Base-by-base conservation (phyloP, 306 rosid species). In the Vigna unguiculata region DNA sequence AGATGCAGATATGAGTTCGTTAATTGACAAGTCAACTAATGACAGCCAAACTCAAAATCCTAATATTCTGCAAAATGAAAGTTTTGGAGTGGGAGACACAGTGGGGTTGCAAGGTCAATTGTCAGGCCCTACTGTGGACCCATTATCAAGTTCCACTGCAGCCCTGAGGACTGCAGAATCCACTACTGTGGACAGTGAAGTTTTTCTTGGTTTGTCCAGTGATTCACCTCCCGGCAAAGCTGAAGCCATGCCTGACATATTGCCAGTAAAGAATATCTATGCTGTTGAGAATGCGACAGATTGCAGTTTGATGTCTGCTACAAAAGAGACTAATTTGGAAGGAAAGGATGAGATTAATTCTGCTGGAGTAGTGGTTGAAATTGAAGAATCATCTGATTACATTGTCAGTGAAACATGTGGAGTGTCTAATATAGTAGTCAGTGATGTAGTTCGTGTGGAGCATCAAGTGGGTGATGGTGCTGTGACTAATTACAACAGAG, bases 1-100 rank as follows among this genome's bases (percentile, higher is more conserved):
- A 77, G 81, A 72, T 83, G 84, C 85, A 75, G 91, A 80, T 65
- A 43, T 4, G 57, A 78, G 77, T 78, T 52, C 74, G 41, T 59
- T 69, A 25, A 70, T 45, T 62, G 82, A 24, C 49, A 63, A 79
- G 74, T 71, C 84, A 67, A 58, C 69, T 47, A 78, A 71, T 48
- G 81, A 41, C 51, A 28, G 54, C 84, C 85, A 80, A 51, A 59
- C 62, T 66, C 80, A 80, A 71, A 80, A 45, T 71, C 81, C 76
- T 36, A 60, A 73, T 80, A 81, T 24, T 76, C 64, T 51, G 25
- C 77, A 38, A 71, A 67, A 38, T 41, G 74, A 82, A 45, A 49
- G 58, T 51, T 73, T 73, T 73, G 78, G 47, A 74, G 69, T 14
- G 24, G 82, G 58, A 45, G 67, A 65, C 32, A 59, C 59, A 54